Evolutionary conservation across 2,329 filamentous ascomycete species (phyloP).

Genomic region (Dactylellina sp.): DNA sequence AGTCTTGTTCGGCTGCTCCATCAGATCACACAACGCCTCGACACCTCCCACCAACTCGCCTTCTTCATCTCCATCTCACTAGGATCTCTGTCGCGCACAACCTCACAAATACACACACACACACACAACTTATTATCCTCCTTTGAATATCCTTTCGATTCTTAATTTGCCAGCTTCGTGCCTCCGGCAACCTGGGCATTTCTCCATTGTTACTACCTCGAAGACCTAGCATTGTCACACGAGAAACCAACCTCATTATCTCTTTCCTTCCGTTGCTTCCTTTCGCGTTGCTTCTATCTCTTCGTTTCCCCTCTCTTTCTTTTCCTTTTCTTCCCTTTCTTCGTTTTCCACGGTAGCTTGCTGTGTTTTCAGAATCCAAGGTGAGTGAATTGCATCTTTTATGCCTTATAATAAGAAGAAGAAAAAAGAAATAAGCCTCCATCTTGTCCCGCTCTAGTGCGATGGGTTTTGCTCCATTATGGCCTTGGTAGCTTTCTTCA

Average conservation of each 20-base stretch:
- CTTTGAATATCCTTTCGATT: not conserved
- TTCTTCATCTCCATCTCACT: not conserved
- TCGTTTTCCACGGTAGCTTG: not conserved
- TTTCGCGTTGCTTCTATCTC: not conserved
- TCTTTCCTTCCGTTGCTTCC: not conserved
- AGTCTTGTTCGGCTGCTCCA: not conserved
- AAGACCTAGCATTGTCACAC: conserved; percentile 13
- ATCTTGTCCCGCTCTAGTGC: conserved; percentile 11
- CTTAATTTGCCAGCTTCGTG: not conserved
- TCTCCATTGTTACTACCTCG: conserved; percentile 11
- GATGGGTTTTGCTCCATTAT: conserved; percentile 8
- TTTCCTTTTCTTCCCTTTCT: not conserved
- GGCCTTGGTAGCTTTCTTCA: conserved; percentile 22
- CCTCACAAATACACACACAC: not conserved
- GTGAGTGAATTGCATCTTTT: not conserved
- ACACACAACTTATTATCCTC: not conserved
- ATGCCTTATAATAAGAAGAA: not conserved
- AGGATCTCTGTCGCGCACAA: not conserved
- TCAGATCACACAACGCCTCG: conserved; percentile 5
- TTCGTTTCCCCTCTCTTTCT: not conserved
- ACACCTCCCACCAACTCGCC: conserved; percentile 1
- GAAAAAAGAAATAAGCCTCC: too few species aligned
- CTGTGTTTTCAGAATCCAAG: not conserved
- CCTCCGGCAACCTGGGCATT: conserved; percentile 18
- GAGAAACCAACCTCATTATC: not conserved